Evolutionary conservation across 257 asterid species (phyloP).

Genomic region (Prunella vulgaris): DNA sequence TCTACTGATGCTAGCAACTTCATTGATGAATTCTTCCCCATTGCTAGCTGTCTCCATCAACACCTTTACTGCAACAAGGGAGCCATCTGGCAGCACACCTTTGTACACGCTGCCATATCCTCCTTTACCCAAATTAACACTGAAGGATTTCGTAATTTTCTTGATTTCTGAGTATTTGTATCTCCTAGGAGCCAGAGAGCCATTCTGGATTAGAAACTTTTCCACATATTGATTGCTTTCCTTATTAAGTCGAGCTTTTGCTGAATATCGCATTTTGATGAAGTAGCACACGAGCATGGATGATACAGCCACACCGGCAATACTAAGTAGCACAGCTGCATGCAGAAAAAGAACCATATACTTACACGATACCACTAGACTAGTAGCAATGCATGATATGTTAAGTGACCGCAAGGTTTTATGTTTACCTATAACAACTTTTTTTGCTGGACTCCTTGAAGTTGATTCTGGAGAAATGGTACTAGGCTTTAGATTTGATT

Average conservation of each 20-base stretch:
- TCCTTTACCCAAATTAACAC: background rate
- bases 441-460: background rate
- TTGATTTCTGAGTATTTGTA: background rate
- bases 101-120: conserved; percentile 22
- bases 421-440: background rate
- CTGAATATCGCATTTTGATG: background rate
- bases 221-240: conserved; percentile 10
- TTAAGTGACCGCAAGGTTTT: background rate
- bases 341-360: background rate
- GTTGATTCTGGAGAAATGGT: background rate
- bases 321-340: background rate
- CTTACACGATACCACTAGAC: too few relatives aligned
- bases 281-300: background rate
- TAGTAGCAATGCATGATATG: background rate
- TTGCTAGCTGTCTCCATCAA: conserved; percentile 10
- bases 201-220: background rate
- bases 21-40: conserved; percentile 35
- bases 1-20: conserved; percentile 34
- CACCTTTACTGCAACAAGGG: conserved; percentile 32
- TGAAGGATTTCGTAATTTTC: background rate
- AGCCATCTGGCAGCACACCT: conserved; percentile 28
- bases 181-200: background rate
- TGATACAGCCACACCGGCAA: background rate
- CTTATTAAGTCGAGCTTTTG: background rate
- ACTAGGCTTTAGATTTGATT: background rate